phyloP scores from a whole-genome alignment of 208 protist genomes.

The Naegleria fowleri region DNA sequence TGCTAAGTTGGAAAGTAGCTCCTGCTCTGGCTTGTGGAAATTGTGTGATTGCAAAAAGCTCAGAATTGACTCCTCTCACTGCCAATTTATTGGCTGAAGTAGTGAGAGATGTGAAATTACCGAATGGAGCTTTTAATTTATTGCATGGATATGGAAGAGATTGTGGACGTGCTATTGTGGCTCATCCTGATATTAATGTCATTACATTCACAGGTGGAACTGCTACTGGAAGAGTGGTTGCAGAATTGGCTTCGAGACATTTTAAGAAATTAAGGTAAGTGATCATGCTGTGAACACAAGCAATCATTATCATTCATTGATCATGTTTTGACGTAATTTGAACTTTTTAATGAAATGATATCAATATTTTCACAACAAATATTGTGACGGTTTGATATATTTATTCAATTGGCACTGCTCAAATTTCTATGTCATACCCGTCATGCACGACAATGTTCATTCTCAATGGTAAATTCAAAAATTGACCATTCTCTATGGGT shows the following conservation, averaged over 20 bases:
- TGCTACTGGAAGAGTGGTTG: constrained; percentile 45
- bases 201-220: constrained; percentile 68
- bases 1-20: constrained; percentile 69
- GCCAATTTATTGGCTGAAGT: constrained; percentile 47
- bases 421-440: too few relatives aligned
- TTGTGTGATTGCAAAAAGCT: constrained; percentile 56
- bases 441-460: too few relatives aligned
- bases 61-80: constrained; percentile 60
- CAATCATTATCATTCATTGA: not conserved
- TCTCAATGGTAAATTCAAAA: too few relatives aligned
- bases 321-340: not conserved
- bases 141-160: constrained; percentile 45
- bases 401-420: too few relatives aligned
- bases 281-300: not conserved
- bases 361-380: too few relatives aligned
- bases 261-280: constrained; percentile 53
- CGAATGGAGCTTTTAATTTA: constrained; percentile 57
- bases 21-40: constrained; percentile 54
- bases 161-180: constrained; percentile 51
- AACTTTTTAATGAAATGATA: not conserved
- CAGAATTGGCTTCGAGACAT: constrained; percentile 28
- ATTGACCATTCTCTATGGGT: too few relatives aligned
- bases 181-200: constrained; percentile 45
- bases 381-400: too few relatives aligned
- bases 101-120: constrained; percentile 45